Evolutionary conservation across 2,329 filamentous ascomycete genomes (phyloP).

Genomic region (Microdochium bolleyi): DNA sequence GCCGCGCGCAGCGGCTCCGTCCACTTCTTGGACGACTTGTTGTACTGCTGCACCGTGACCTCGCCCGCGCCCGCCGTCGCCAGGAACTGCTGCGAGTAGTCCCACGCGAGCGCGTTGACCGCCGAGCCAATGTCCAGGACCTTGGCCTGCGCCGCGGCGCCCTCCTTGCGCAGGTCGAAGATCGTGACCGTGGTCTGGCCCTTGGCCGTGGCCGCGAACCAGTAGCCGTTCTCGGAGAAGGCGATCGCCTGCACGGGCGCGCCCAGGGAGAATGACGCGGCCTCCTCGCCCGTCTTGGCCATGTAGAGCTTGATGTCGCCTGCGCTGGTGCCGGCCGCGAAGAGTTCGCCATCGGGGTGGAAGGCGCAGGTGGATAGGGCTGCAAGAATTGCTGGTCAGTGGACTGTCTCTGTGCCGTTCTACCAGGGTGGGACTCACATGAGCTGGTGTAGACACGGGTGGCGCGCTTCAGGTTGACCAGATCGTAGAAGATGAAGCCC

Average conservation of each 20-base stretch:
- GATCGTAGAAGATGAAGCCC: slow-evolving; percentile 84
- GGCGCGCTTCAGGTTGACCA: slow-evolving; percentile 58
- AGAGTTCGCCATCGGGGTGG: slow-evolving; percentile 93
- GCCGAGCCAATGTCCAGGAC: slow-evolving; percentile 75
- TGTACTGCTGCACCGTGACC: slow-evolving; percentile 82
- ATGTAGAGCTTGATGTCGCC: slow-evolving; percentile 87
- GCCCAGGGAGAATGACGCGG: slow-evolving; percentile 63
- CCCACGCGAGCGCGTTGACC: slow-evolving; percentile 76
- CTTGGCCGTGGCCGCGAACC: slow-evolving; percentile 78
- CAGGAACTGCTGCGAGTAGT: slow-evolving; percentile 91
- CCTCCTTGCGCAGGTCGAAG: slow-evolving; percentile 88
- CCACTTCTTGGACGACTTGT: slow-evolving; percentile 83
- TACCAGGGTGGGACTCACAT: slow-evolving; percentile 44
- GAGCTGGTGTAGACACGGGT: slow-evolving; percentile 75
- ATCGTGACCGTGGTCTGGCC: slow-evolving; percentile 73
- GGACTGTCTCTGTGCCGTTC: background rate
- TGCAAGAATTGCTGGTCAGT: slow-evolving; percentile 23
- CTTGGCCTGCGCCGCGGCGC: slow-evolving; percentile 73
- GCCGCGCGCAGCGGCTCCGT: slow-evolving; percentile 75
- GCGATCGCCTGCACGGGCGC: slow-evolving; percentile 66
- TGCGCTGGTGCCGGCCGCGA: slow-evolving; percentile 73
- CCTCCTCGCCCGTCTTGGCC: slow-evolving; percentile 68
- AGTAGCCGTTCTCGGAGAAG: slow-evolving; percentile 96
- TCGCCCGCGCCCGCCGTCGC: slow-evolving; percentile 74
- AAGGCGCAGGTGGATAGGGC: slow-evolving; percentile 74